Conservation (phyloP, 176 grass and related monocot species). For the Ananas comosus region DNA sequence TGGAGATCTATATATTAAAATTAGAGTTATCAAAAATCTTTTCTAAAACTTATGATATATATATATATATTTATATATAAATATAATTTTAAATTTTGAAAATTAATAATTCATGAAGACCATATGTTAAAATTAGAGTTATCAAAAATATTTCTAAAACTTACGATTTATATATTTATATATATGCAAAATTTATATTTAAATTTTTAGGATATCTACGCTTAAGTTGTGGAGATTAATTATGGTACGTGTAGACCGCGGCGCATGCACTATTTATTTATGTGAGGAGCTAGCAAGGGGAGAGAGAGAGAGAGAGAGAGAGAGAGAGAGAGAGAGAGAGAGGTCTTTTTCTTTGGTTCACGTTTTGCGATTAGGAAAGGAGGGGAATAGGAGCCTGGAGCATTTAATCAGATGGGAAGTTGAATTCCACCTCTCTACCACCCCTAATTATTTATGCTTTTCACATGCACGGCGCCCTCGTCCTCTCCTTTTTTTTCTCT, state of each 20-base stretch:
- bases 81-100: too few species aligned
- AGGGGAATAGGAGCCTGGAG: not conserved
- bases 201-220: too few species aligned
- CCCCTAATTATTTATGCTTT: not conserved
- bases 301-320: too few species aligned
- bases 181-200: too few species aligned
- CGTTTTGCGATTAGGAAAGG: not conserved
- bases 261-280: not conserved
- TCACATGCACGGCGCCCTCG: not conserved
- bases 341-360: not conserved
- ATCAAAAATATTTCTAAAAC: too few species aligned
- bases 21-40: too few species aligned
- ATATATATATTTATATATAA: too few species aligned
- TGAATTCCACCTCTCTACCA: conserved; percentile 2
- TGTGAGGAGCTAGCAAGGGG: not conserved
- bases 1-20: too few species aligned
- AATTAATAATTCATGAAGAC: too few species aligned
- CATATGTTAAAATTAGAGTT: too few species aligned
- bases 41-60: too few species aligned
- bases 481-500: not conserved
- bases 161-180: too few species aligned
- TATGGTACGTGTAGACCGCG: not conserved
- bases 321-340: not conserved
- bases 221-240: not conserved
- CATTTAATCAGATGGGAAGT: not conserved